These are phyloP conservation scores for Onygenales sp. DNA, from an alignment of 2,329 filamentous ascomycete genomes.

Conservation along the genomic window DNA sequence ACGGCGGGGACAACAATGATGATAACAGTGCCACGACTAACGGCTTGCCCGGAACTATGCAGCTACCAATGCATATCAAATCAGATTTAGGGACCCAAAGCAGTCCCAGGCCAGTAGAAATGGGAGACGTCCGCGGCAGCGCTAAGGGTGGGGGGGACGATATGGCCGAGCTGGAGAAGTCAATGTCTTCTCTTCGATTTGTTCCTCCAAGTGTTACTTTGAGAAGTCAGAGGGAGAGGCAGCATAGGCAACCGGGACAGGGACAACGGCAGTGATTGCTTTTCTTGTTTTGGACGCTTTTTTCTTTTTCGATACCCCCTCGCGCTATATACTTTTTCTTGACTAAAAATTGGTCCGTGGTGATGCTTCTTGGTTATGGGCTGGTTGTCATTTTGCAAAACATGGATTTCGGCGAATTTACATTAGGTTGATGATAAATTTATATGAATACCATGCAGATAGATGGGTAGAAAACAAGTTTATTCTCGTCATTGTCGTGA, in stretches of 20 bases:
- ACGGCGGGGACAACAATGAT: background rate
- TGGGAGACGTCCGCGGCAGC: background rate
- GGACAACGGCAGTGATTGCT: background rate
- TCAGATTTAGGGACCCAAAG: background rate
- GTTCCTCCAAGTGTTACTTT: slow-evolving; percentile 33
- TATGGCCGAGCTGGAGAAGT: slow-evolving; percentile 30
- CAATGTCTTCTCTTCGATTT: slow-evolving; percentile 37
- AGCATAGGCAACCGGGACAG: background rate
- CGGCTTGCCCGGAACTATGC: background rate
- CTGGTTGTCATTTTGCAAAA: too few species aligned
- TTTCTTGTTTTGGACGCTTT: background rate
- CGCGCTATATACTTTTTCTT: background rate
- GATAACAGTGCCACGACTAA: background rate
- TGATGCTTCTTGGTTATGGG: background rate
- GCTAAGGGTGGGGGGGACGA: slow-evolving; percentile 17
- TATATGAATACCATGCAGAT: too few species aligned
- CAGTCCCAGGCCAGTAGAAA: background rate
- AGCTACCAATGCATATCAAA: background rate
- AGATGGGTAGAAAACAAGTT: too few species aligned
- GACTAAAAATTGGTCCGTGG: background rate
- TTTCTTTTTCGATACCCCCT: too few species aligned
- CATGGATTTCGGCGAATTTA: too few species aligned
- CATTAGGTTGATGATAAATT: too few species aligned
- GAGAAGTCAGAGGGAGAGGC: slow-evolving; percentile 15
- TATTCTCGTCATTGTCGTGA: background rate